Evolutionary conservation across 305 asterid species (phyloP), one percentile per base, ranked within the genome.

Genomic region (Solanum chacoense): DNA sequence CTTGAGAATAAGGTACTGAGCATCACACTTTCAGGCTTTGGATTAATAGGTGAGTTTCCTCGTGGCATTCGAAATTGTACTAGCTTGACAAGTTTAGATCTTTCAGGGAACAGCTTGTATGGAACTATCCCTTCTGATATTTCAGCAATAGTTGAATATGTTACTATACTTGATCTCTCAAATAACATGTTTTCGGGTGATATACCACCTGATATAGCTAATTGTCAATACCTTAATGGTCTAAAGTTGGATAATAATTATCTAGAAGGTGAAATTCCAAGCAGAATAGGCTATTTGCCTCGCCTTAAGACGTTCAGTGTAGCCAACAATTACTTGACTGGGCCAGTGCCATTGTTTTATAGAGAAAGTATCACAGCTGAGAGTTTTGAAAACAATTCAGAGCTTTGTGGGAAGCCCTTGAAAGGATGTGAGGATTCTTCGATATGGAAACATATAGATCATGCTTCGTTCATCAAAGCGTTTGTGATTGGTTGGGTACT

Each of bases 341-440:
- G 89, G 2, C 10, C 29, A 11, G 42, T 88, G 69, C 89, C 89
- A 16, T 72, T 0, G 6, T 79, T 20, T 63, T 22, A 1, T 42
- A 18, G 11, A 0, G 0, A 6, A 3, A 0, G 1, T 20, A 34
- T 74, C 69, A 8, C 22, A 7, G 36, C 1, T 26, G 16, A 20
- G 24, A 77, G 26, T 80, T 88, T 72, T 67, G 90, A 5, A 78
- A 67, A 72, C 67, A 88, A 88, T 84, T 1, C 59, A 69, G 84
- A 76, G 40, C 85, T 88, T 29, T 84, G 88, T 50, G 88, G 90
- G 84, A 31, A 26, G 31, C 88, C 88, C 9, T 84, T 88, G 85
- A 55, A 80, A 37, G 37, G 4, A 26, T 88, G 87, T 85, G 77
- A 67, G 87, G 16, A n/a, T 81, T 81, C 38, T 36, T 29, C 1